Conservation (phyloP, 441 rosid species). For the Erodium chrysanthum region DNA sequence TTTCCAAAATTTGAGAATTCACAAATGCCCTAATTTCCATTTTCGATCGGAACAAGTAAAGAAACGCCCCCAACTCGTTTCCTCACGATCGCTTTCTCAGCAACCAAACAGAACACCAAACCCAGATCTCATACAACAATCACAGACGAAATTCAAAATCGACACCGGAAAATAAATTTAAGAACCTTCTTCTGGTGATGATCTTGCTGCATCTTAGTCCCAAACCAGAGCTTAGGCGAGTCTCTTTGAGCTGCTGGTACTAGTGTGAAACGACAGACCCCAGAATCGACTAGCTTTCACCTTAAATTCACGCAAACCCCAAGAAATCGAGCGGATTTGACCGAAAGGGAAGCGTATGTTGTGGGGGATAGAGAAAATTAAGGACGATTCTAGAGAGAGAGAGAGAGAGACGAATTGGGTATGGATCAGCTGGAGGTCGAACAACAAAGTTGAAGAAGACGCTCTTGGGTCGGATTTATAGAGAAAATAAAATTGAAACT, state of each 20-base stretch:
- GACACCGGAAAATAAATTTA: not conserved
- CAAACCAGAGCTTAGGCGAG: not conserved
- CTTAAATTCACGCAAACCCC: slow-evolving; percentile 4
- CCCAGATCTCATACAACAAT: not conserved
- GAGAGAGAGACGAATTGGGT: not conserved
- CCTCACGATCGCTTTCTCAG: not conserved
- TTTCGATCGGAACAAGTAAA: not conserved
- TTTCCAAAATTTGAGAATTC: not conserved
- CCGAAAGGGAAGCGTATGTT: not conserved
- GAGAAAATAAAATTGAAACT: not conserved
- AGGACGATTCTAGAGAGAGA: not conserved
- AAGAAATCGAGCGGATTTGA: not conserved
- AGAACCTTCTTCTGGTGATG: slow-evolving; percentile 2
- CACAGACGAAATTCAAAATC: not conserved
- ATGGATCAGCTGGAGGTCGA: not conserved
- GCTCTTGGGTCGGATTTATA: slow-evolving; percentile 3
- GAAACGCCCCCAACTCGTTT: not conserved
- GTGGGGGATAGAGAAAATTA: not conserved
- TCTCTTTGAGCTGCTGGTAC: not conserved
- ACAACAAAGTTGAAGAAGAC: not conserved
- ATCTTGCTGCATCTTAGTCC: not conserved
- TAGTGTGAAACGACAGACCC: not conserved
- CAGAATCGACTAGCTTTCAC: not conserved
- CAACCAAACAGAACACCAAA: slow-evolving; percentile 1
- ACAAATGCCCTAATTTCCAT: not conserved